A percentile compares a stretch with the other conserved stretches of the same genome.
Evolutionary conservation across 306 rosid species (phyloP).

Genomic region (Quercus alba): DNA sequence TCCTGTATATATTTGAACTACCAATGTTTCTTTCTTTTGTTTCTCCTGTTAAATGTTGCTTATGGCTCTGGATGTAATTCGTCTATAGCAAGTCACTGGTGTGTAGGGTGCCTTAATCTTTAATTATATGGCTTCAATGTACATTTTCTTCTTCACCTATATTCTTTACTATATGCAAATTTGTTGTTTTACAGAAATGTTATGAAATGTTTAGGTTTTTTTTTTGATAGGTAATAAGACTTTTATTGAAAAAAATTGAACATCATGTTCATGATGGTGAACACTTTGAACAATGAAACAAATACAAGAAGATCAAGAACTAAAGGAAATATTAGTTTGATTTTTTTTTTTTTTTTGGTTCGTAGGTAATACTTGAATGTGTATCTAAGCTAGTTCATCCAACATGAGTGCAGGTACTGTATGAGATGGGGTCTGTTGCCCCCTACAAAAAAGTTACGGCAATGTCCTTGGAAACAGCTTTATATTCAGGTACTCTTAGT

Average conservation of each 20-base stretch:
- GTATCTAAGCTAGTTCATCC: conserved; percentile 8
- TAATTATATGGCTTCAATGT: too few species aligned
- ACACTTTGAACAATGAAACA: too few species aligned
- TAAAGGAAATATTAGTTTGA: background rate
- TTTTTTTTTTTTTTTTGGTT: background rate
- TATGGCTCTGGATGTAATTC: background rate
- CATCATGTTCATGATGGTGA: too few species aligned
- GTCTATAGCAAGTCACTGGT: background rate
- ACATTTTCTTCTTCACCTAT: too few species aligned
- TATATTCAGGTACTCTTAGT: conserved; percentile 58
- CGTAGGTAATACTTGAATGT: background rate
- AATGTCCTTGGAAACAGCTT: conserved; percentile 82
- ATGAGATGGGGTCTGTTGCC: conserved; percentile 87
- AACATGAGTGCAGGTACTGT: conserved; percentile 57
- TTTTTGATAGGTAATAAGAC: too few species aligned
- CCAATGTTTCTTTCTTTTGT: background rate
- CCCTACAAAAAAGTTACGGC: conserved; percentile 63
- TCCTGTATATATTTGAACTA: background rate
- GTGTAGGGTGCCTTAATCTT: too few species aligned
- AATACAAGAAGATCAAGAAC: too few species aligned
- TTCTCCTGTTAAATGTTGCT: background rate
- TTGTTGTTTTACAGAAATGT: too few species aligned
- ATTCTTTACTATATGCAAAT: too few species aligned
- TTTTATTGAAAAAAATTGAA: too few species aligned
- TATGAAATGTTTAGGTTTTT: too few species aligned